phyloP scores from a whole-genome alignment of 352 stramenopile species.

The Globisporangium spiculum region DNA sequence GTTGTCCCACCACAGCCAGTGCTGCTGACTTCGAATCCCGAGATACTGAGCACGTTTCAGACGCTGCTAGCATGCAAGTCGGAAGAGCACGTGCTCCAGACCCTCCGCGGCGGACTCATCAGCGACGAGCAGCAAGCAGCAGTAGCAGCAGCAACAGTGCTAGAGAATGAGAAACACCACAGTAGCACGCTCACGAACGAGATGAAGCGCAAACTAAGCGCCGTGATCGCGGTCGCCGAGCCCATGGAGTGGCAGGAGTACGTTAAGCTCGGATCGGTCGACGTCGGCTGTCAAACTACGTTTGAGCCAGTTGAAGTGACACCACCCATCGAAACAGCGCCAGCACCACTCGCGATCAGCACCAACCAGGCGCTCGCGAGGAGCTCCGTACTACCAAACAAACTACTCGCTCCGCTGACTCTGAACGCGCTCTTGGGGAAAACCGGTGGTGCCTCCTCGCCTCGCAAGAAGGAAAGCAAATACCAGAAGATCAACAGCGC shows the following conservation, averaged over 20 bases:
- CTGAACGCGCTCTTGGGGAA: constrained; percentile 50
- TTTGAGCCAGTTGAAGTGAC: constrained; percentile 21
- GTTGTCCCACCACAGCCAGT: background rate
- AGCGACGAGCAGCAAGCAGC: background rate
- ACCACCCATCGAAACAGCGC: background rate
- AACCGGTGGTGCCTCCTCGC: constrained; percentile 10
- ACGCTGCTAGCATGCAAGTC: constrained; percentile 32
- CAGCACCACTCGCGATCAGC: background rate
- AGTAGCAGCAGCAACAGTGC: background rate
- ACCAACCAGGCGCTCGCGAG: background rate
- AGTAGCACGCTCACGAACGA: background rate
- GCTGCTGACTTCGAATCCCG: constrained; percentile 13
- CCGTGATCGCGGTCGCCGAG: constrained; percentile 49
- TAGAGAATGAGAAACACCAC: background rate
- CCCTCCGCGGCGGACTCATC: constrained; percentile 29
- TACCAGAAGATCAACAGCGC: constrained; percentile 76
- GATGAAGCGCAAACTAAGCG: constrained; percentile 40
- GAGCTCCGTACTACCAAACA: constrained; percentile 18
- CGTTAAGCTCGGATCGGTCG: constrained; percentile 43
- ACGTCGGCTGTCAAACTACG: constrained; percentile 51
- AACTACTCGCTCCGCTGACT: constrained; percentile 35
- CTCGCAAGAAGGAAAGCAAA: constrained; percentile 49
- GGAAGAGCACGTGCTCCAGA: constrained; percentile 37
- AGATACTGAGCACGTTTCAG: constrained; percentile 36
- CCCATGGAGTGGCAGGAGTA: constrained; percentile 67